Base-by-base conservation (phyloP, 1,284 basidiomycete species). In the Apiotrichum gamsii region DNA sequence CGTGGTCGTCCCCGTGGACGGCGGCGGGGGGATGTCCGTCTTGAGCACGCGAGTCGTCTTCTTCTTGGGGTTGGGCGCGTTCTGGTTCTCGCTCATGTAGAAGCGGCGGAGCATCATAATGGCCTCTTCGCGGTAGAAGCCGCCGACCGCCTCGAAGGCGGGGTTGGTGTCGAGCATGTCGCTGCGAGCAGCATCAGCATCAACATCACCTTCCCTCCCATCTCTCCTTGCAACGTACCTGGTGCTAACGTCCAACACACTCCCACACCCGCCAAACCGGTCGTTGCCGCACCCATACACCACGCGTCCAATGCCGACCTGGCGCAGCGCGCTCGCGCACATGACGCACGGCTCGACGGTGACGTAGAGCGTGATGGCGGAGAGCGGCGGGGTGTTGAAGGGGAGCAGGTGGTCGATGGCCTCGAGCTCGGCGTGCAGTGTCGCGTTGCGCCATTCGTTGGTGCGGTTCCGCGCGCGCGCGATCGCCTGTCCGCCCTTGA, bases 291-390 rank as follows among this genome's bases (percentile, higher is more conserved):
- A 95, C 1, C 95, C 95, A 67, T 90, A 97, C 49, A 84, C 88
- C 3, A 97, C 94, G 49, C 85, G 80, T 48, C 82, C 81, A 63
- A 99, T 91, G 8, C 94, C 93, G 51, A 94, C 75, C 72, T 98
- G 94, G 41, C 94, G 80, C 38, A 98, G 77, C 5, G 94, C 95
- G 23, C 87, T 89, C 5, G 91, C 90, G 60, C 95, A 99, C 95
- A 99, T 98, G 65, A 98, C 90, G 71, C 95, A 99, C 0, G 95
- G 95, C 73, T 99, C 95, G 44, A 99, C 93, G 0, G 95, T 98
- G 45, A 98, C 95, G 69, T 98, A 99, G 16, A 98, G 81, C 3
- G 83, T 89, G 19, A 90, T 93, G 13, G 80, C 76, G 1, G 78
- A 78, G 34, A 97, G 80, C 4, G 89, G 85, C 72, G 41, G 65